Percentiles rank a stretch among this genome's conserved stretches.
phyloP scores from a whole-genome alignment of 768 basidiomycete genomes.

The Tulasnella sp. region DNA sequence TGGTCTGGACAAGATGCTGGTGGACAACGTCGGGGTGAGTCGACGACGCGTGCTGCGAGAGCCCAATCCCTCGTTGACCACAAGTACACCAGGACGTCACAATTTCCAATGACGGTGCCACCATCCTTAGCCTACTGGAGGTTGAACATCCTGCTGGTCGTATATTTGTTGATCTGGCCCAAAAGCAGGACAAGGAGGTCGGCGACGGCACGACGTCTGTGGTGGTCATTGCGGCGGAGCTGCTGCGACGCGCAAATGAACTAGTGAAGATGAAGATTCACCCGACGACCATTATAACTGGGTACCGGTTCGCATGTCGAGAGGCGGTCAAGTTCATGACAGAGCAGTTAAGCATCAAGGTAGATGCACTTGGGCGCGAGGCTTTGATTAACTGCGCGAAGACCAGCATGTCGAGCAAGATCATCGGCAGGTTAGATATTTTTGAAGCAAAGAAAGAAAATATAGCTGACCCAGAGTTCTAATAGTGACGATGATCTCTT shows the following conservation, averaged over 20 bases:
- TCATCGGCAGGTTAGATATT: slow-evolving; percentile 80
- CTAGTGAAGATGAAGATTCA: slow-evolving; percentile 98
- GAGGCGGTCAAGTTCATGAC: slow-evolving; percentile 98
- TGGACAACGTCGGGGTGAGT: slow-evolving; percentile 93
- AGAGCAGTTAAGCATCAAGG: slow-evolving; percentile 92
- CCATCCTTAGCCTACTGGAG: slow-evolving; percentile 89
- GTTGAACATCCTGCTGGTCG: slow-evolving; percentile 97
- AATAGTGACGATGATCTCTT: slow-evolving; percentile 93
- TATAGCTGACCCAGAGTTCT: background rate
- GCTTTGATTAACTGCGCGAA: slow-evolving; percentile 94
- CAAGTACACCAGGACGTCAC: slow-evolving; percentile 76
- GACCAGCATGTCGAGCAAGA: slow-evolving; percentile 98
- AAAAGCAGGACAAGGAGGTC: slow-evolving; percentile 99
- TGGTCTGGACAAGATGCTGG: slow-evolving; percentile 95
- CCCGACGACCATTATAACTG: slow-evolving; percentile 98
- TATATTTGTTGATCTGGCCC: slow-evolving; percentile 96
- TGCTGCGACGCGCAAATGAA: slow-evolving; percentile 93
- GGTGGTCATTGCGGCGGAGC: slow-evolving; percentile 96
- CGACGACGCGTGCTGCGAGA: background rate
- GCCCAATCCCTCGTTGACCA: slow-evolving; percentile 16
- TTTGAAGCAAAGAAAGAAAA: background rate
- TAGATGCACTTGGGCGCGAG: slow-evolving; percentile 86
- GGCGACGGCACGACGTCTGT: slow-evolving; percentile 99
- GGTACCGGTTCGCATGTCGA: slow-evolving; percentile 92
- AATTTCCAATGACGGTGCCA: slow-evolving; percentile 98